Percentiles rank a stretch among this genome's conserved stretches.
Conservation (phyloP, 2,329 filamentous ascomycete species). For the Phialophora tarda region DNA sequence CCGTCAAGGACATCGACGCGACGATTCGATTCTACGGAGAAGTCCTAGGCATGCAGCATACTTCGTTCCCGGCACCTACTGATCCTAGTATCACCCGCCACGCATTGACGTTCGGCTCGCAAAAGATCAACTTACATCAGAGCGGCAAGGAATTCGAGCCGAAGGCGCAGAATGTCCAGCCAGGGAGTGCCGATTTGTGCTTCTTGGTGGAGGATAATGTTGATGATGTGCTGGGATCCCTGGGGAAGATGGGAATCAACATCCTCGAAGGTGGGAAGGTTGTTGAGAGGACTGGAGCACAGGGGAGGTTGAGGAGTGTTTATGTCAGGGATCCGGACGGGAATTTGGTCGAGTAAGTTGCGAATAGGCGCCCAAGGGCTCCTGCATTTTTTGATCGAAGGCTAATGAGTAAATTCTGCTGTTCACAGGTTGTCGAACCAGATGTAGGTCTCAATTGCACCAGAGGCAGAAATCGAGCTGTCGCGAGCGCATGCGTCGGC, state of each 20-base stretch:
- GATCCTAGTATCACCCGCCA: conserved; percentile 51
- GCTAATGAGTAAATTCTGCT: neutral
- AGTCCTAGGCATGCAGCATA: conserved; percentile 63
- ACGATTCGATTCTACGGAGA: conserved; percentile 62
- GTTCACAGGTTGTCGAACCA: neutral
- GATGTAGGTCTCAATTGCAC: neutral
- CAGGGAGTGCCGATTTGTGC: conserved; percentile 65
- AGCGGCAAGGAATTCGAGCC: conserved; percentile 65
- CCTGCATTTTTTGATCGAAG: neutral
- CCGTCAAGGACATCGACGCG: conserved; percentile 57
- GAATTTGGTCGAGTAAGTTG: conserved; percentile 65
- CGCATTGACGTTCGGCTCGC: conserved; percentile 62
- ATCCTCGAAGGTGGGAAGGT: conserved; percentile 58
- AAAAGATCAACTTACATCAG: conserved; percentile 68
- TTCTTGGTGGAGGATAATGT: conserved; percentile 62
- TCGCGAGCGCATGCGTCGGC: neutral
- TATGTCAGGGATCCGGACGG: conserved; percentile 67
- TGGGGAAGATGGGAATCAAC: conserved; percentile 54
- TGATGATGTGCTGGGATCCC: conserved; percentile 51
- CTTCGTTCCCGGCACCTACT: conserved; percentile 55
- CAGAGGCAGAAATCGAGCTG: neutral
- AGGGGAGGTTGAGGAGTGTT: conserved; percentile 61
- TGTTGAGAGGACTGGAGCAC: conserved; percentile 62
- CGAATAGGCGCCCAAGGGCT: neutral
- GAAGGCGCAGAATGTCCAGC: conserved; percentile 60